A percentile compares a stretch with the other conserved stretches of the same genome.
phyloP scores from a whole-genome alignment of 176 grass and related monocot genomes.

The Oryza coarctata region DNA sequence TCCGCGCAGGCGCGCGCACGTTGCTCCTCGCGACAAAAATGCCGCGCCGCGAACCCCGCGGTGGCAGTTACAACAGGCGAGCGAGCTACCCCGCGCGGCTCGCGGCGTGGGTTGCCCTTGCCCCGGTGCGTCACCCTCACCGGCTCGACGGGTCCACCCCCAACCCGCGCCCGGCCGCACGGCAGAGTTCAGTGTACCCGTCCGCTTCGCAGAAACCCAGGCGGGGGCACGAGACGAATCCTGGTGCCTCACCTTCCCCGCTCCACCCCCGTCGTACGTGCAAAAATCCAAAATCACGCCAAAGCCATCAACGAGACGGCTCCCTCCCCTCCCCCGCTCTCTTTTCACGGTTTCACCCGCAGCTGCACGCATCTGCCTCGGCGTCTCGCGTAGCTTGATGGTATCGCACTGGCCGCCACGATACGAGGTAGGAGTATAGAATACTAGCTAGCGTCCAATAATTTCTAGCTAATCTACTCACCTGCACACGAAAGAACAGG shows the following conservation, averaged over 20 bases:
- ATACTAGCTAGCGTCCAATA: background rate
- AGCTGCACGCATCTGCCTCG: constrained; percentile 2
- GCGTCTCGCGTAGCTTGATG: background rate
- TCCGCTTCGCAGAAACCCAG: constrained; percentile 4
- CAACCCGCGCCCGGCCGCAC: background rate
- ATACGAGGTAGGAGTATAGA: background rate
- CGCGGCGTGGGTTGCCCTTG: background rate
- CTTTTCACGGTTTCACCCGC: background rate
- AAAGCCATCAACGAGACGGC: background rate
- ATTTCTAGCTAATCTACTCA: background rate
- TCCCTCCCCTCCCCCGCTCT: no score
- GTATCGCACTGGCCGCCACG: background rate
- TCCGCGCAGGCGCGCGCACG: constrained; percentile 29
- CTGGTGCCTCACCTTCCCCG: background rate
- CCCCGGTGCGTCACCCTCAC: background rate
- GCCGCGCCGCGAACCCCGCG: constrained; percentile 5
- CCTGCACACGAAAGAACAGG: background rate
- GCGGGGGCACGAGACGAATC: background rate
- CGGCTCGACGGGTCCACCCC: background rate
- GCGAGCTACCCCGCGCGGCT: background rate
- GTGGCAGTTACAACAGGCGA: background rate
- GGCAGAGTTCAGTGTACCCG: constrained; percentile 30
- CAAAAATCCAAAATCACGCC: background rate
- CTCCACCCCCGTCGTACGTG: background rate
- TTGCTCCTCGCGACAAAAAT: background rate